phyloP scores from a whole-genome alignment of 129 eudicot species.

The sunflower (Helianthus annuus) region HanXRQr2.0-SUNRISE NC_035437.2:153887670-153888169 shows the following conservation, averaged over 20 bases:
- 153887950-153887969: conserved; percentile 3
- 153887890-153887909: conserved; percentile 16
- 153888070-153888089: too few species aligned
- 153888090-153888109: too few species aligned
- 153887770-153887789: conserved; percentile 11
- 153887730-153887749: not conserved
- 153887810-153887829: conserved; percentile 12
- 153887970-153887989: not conserved
- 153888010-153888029: not conserved
- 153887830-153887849: conserved; percentile 16
- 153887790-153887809: conserved; percentile 21
- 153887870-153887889: conserved; percentile 13
- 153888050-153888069: not conserved
- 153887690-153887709: conserved; percentile 13
- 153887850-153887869: not conserved
- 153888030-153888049: not conserved
- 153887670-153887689: not conserved
- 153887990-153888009: conserved; percentile 10
- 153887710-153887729: not conserved
- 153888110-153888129: too few species aligned
- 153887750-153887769: conserved; percentile 9
- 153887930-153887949: conserved; percentile 20
- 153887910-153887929: not conserved
- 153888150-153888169: too few species aligned
- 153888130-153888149: too few species aligned